Percentiles rank a stretch among this genome's conserved stretches.
Evolutionary conservation across 768 basidiomycete species (phyloP).

Genomic region (Astraeus odoratus): DNA sequence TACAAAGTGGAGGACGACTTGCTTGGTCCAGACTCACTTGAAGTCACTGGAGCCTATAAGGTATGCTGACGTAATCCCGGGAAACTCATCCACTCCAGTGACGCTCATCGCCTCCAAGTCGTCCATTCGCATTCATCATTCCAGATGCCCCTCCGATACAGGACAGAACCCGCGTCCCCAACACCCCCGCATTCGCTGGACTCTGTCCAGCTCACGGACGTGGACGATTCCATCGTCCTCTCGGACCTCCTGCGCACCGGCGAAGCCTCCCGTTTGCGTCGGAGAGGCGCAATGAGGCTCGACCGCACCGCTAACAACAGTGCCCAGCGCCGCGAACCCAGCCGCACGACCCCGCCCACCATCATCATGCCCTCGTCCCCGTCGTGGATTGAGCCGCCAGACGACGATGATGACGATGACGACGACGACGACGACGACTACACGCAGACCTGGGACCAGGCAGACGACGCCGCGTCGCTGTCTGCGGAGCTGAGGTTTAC

Average conservation of each 20-base stretch:
- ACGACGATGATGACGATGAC: slow-evolving; percentile 18
- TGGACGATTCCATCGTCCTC: slow-evolving; percentile 63
- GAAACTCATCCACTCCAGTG: too few relatives aligned
- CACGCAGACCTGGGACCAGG: slow-evolving; percentile 28
- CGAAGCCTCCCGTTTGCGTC: slow-evolving; percentile 66
- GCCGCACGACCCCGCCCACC: slow-evolving; percentile 18
- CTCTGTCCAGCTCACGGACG: slow-evolving; percentile 34
- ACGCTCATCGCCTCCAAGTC: too few relatives aligned
- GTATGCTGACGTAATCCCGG: not conserved
- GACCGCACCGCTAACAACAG: slow-evolving; percentile 35
- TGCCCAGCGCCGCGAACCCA: slow-evolving; percentile 23
- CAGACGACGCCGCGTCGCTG: slow-evolving; percentile 21
- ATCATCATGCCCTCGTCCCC: slow-evolving; percentile 24
- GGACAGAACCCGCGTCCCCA: slow-evolving; percentile 10
- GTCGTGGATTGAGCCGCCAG: slow-evolving; percentile 29
- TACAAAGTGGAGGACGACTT: too few relatives aligned
- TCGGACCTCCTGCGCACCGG: slow-evolving; percentile 70
- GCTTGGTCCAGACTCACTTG: too few relatives aligned
- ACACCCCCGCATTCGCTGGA: slow-evolving; percentile 11
- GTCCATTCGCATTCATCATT: slow-evolving; percentile 25
- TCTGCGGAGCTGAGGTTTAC: slow-evolving; percentile 16
- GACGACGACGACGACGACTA: slow-evolving; percentile 29
- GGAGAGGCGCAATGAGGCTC: slow-evolving; percentile 65
- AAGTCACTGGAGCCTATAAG: too few relatives aligned
- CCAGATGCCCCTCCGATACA: slow-evolving; percentile 27